A percentile compares a stretch with the other conserved stretches of the same genome.
Evolutionary conservation across 2,329 filamentous ascomycete species (phyloP).

Genomic region (Phoma sp.): DNA sequence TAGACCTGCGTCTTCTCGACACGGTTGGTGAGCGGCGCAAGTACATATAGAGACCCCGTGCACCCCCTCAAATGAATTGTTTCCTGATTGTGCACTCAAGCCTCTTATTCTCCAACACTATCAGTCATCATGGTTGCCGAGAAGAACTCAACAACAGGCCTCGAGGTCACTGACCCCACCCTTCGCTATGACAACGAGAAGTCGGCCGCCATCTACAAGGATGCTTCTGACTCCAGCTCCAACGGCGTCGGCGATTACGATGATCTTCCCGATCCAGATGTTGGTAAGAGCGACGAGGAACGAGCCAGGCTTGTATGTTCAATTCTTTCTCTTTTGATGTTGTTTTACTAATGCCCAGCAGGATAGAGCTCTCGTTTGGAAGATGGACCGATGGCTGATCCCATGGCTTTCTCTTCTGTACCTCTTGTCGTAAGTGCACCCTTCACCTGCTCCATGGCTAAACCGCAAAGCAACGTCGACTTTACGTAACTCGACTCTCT

Average conservation of each 20-base stretch:
- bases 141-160: slow-evolving; percentile 25
- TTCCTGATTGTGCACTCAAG: slow-evolving; percentile 22
- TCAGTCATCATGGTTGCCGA: slow-evolving; percentile 41
- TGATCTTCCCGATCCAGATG: slow-evolving; percentile 44
- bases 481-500: neutral
- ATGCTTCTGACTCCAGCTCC: slow-evolving; percentile 33
- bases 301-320: slow-evolving; percentile 40
- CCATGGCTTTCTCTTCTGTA: slow-evolving; percentile 51
- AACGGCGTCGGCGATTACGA: slow-evolving; percentile 35
- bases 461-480: no score
- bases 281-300: slow-evolving; percentile 43
- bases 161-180: slow-evolving; percentile 19
- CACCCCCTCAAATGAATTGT: slow-evolving; percentile 15
- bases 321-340: neutral
- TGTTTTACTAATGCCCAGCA: slow-evolving; percentile 25
- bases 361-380: slow-evolving; percentile 49
- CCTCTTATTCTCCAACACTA: slow-evolving; percentile 16
- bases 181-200: slow-evolving; percentile 31
- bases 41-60: slow-evolving; percentile 41
- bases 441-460: no score
- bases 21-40: slow-evolving; percentile 18
- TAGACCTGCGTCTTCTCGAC: slow-evolving; percentile 9
- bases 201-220: slow-evolving; percentile 27
- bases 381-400: slow-evolving; percentile 51
- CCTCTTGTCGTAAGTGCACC: slow-evolving; percentile 39